phyloP scores from a whole-genome alignment of 2,329 filamentous ascomycete species.

The Colletotrichum sp. region DNA sequence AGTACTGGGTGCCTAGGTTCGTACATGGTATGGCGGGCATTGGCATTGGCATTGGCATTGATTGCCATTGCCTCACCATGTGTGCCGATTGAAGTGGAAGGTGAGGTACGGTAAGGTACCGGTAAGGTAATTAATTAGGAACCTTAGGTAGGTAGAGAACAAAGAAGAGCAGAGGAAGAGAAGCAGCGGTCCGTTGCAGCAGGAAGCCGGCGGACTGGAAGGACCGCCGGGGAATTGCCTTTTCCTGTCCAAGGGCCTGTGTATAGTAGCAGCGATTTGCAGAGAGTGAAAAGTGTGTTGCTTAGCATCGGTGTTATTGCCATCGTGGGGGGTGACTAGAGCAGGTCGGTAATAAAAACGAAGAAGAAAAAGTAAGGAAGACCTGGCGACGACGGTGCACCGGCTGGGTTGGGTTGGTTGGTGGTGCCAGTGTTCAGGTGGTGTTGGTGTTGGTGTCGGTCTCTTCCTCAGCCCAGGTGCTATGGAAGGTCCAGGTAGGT shows the following conservation, averaged over 20 bases:
- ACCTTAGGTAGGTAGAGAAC: background rate
- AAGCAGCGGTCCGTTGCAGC: background rate
- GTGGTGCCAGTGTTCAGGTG: background rate
- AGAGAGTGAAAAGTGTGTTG: background rate
- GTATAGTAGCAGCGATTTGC: background rate
- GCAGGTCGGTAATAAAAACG: background rate
- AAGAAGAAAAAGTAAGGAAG: background rate
- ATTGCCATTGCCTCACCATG: background rate
- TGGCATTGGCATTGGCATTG: background rate
- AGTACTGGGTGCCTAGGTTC: background rate
- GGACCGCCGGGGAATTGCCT: background rate
- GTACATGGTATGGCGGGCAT: background rate
- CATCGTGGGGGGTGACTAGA: background rate
- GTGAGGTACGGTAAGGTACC: too few species aligned
- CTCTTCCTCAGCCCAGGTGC: too few species aligned
- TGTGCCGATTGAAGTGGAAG: background rate
- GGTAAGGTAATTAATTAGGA: background rate
- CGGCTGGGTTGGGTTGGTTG: background rate
- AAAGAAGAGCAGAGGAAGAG: background rate
- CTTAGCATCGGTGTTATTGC: background rate
- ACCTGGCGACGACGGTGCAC: background rate
- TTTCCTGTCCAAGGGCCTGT: background rate
- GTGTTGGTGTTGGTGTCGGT: background rate
- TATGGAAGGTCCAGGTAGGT: too few species aligned
- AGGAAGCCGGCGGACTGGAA: background rate